phyloP scores from a whole-genome alignment of 2,329 filamentous ascomycete species.

The Ophiostoma angusticollis region DNA sequence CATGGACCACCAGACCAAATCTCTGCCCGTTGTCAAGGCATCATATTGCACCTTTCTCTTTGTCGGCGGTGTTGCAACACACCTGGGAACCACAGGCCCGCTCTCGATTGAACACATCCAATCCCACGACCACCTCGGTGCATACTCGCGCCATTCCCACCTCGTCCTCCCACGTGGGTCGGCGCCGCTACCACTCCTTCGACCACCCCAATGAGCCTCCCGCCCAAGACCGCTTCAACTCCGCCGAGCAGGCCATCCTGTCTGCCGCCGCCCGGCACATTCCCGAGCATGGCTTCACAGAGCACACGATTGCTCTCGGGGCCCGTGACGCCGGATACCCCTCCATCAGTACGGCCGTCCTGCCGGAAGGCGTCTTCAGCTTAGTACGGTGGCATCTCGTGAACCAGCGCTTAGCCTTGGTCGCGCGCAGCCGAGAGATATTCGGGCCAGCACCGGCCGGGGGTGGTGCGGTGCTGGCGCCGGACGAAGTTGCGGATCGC shows the following conservation, averaged over 20 bases:
- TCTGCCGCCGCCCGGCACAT: constrained; percentile 68
- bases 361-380: constrained; percentile 68
- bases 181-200: constrained; percentile 56
- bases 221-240: constrained; percentile 48
- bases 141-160: background rate
- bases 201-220: constrained; percentile 56
- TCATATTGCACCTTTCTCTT: background rate
- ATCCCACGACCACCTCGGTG: too few relatives aligned
- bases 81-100: background rate
- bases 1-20: background rate
- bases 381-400: constrained; percentile 69
- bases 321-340: constrained; percentile 76
- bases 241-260: constrained; percentile 64
- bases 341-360: constrained; percentile 71
- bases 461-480: constrained; percentile 17
- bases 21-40: background rate
- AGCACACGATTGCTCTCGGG: constrained; percentile 58
- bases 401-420: constrained; percentile 50
- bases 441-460: constrained; percentile 19
- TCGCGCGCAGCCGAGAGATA: constrained; percentile 24
- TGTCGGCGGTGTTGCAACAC: background rate
- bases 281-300: constrained; percentile 70
- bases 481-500: constrained; percentile 38
- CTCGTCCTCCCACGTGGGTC: constrained; percentile 2
- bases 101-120: background rate